Conservation (phyloP, 768 basidiomycete genomes). For the Pleurotus platypus region DNA sequence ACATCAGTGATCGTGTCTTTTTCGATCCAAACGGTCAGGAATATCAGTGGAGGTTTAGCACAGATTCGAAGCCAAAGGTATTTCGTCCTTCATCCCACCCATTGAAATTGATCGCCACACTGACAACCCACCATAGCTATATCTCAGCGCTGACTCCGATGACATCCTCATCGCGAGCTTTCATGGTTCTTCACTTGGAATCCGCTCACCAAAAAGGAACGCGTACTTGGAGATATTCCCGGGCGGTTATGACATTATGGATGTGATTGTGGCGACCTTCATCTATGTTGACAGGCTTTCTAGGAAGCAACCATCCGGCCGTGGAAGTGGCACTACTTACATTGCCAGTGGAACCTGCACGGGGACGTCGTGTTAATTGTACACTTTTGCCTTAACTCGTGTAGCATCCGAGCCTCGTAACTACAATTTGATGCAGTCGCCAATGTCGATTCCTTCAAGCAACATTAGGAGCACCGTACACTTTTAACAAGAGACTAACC, state of each 20-base stretch:
- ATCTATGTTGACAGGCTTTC: constrained; percentile 23
- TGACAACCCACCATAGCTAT: constrained; percentile 9
- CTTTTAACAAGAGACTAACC: too few relatives aligned
- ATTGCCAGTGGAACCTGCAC: too few relatives aligned
- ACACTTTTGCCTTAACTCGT: too few relatives aligned
- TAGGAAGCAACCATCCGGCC: constrained; percentile 13
- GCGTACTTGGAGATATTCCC: constrained; percentile 20
- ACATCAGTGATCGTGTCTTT: too few relatives aligned
- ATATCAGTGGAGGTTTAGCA: constrained; percentile 4
- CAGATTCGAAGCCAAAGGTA: background rate
- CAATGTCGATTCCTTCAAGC: too few relatives aligned
- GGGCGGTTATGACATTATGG: constrained; percentile 21
- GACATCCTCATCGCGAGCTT: constrained; percentile 17
- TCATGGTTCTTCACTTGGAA: constrained; percentile 11
- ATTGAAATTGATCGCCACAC: background rate
- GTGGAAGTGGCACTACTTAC: too few relatives aligned
- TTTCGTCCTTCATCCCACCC: too few relatives aligned
- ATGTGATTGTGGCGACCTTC: constrained; percentile 25
- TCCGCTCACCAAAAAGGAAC: constrained; percentile 9
- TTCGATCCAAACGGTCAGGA: too few relatives aligned
- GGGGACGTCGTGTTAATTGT: too few relatives aligned
- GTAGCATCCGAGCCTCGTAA: too few relatives aligned
- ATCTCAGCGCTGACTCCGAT: constrained; percentile 13
- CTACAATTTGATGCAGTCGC: too few relatives aligned
- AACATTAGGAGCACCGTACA: too few relatives aligned